phyloP scores from a whole-genome alignment of 768 basidiomycete genomes.

The Neoboletus subvelutipes region DNA sequence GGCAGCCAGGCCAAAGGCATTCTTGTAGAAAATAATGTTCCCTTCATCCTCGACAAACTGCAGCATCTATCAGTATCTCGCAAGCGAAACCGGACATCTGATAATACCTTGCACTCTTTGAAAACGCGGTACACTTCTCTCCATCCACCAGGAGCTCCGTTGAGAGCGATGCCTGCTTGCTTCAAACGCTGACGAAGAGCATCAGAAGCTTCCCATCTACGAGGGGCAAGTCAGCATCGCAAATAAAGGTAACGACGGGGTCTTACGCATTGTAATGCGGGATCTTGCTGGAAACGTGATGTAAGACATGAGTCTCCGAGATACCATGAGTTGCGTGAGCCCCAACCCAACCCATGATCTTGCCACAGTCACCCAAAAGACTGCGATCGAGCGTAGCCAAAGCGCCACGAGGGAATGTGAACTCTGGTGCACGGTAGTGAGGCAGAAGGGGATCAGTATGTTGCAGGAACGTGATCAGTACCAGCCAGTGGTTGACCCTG shows the following conservation, averaged over 20 bases:
- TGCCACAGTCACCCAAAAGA: constrained; percentile 76
- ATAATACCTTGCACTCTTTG: constrained; percentile 67
- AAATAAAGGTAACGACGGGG: not conserved
- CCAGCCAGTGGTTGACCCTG: constrained; percentile 92
- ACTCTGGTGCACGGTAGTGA: constrained; percentile 86
- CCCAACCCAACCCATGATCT: constrained; percentile 82
- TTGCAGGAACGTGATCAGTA: constrained; percentile 95
- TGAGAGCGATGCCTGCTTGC: constrained; percentile 55
- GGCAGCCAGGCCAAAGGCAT: constrained; percentile 75
- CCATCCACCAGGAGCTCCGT: constrained; percentile 79
- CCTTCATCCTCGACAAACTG: constrained; percentile 94
- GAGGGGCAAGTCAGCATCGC: not conserved
- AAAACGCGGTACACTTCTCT: constrained; percentile 75
- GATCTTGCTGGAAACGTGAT: constrained; percentile 94
- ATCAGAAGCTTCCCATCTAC: constrained; percentile 85
- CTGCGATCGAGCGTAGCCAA: constrained; percentile 87
- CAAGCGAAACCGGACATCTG: not conserved
- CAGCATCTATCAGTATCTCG: not conserved
- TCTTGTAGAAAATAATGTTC: constrained; percentile 89
- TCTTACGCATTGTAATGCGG: constrained; percentile 86
- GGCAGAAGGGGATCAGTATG: constrained; percentile 96
- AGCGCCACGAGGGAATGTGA: constrained; percentile 93
- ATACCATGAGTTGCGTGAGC: constrained; percentile 86
- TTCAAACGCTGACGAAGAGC: constrained; percentile 77
- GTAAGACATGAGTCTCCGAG: constrained; percentile 89